Base-by-base conservation (phyloP, 148 eudicot species). In the Arctostaphylos glauca region DNA sequence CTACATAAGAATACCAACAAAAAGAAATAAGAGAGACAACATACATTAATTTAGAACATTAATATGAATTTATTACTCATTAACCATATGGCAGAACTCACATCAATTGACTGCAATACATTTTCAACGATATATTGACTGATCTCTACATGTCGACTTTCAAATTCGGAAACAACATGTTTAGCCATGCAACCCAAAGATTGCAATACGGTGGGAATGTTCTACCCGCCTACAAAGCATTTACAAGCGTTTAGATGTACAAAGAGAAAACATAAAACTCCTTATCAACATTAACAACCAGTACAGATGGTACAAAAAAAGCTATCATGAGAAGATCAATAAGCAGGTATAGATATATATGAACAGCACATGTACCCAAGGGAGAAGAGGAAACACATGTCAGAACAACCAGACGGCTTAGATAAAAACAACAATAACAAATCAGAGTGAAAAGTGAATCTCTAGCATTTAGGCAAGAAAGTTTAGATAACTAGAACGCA, bases 181-280 rank as follows among this genome's bases (percentile, higher is more conserved):
- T 91, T 94, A 79, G 97, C 92, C 71, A 93, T 46, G 78, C 97
- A 94, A 81, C 99, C 97, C 86, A 94, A 87, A 46, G 99, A 92
- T 84, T 94, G 97, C 90, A 96, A 81, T 49, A 90, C 91, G 77
- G 96, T 90, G 31, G 94, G 95, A 83, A 90, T 77, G 81, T 94
- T 91, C 85, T 81, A 59, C 75, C 93, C 91, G 49, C 74, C 43
- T 81, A 83, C 70, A 96, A 91, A 81, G 92, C 89, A 86, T 92
- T 86, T 84, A 91, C 88, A 75, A 96, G 92, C 82, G 80, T 87
- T 98, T 96, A 86, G 12, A 83, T 10, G 82, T 43, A 79, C 19
- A 74, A n/a, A 60, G 41, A 66, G 66, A 83, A 43, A 58, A 58
- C 9, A 2, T 41, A 7, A 43, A 62, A 47, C 52, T 18, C 16